Conservation (phyloP, 176 grass and related monocot species). For the Secale cereale region DNA sequence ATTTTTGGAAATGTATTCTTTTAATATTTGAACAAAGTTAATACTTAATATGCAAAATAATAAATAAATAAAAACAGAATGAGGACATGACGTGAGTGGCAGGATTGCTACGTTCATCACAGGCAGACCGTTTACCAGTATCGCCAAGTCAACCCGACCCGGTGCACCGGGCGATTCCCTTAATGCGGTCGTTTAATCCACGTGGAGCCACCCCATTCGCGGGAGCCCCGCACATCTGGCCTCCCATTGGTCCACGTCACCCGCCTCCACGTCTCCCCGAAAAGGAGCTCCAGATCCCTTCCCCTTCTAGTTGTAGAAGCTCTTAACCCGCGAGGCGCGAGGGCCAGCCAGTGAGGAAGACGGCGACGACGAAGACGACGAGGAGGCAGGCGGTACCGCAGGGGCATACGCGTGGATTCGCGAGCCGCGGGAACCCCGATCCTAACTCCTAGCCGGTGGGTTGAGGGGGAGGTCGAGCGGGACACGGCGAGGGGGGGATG, state of each 20-base stretch:
- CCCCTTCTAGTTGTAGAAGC: conserved; percentile 38
- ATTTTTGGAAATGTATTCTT: too few relatives aligned
- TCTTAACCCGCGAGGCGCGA: conserved; percentile 24
- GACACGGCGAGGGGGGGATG: conserved; percentile 12
- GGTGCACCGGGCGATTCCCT: conserved; percentile 1
- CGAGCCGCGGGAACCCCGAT: background rate
- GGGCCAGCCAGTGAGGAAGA: background rate
- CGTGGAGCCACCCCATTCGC: conserved; percentile 26
- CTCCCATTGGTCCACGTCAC: conserved; percentile 52
- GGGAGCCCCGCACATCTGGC: background rate
- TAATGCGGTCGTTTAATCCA: background rate
- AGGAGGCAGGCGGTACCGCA: background rate
- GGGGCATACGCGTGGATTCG: background rate
- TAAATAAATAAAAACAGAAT: too few relatives aligned
- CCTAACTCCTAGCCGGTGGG: background rate
- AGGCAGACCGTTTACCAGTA: background rate
- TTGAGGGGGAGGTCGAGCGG: background rate
- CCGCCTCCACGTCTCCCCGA: conserved; percentile 20
- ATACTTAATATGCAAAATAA: too few relatives aligned
- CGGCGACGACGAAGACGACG: background rate
- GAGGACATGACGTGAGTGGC: background rate
- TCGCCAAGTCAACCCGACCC: background rate
- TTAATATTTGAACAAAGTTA: too few relatives aligned
- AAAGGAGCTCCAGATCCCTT: background rate
- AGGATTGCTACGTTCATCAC: background rate